phyloP scores from a whole-genome alignment of 345 rosid species.

The Gossypium mustelinum region DNA sequence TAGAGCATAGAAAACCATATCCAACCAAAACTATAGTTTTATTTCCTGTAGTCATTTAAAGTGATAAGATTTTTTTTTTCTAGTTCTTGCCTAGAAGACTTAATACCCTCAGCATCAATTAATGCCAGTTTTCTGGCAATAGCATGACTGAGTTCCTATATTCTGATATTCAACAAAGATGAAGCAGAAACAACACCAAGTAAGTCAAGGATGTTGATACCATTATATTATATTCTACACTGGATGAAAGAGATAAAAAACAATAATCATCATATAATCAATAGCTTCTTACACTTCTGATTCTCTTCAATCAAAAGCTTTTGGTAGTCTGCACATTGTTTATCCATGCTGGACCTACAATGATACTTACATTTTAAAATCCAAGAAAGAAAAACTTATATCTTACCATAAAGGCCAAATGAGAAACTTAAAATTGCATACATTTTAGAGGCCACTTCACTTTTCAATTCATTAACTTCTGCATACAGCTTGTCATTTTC shows the following conservation, averaged over 20 bases:
- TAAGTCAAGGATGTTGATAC: neutral
- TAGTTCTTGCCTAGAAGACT: neutral
- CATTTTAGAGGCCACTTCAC: conserved; percentile 53
- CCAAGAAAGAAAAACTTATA: neutral
- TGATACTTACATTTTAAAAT: neutral
- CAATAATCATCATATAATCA: neutral
- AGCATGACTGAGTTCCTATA: neutral
- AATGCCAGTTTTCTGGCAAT: neutral
- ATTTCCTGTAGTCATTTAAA: neutral
- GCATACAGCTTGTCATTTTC: conserved; percentile 48
- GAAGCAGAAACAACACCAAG: neutral
- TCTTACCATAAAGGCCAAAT: neutral
- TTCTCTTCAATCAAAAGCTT: conserved; percentile 59
- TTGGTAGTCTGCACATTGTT: conserved; percentile 49
- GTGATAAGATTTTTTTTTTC: neutral
- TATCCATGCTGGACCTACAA: conserved; percentile 50
- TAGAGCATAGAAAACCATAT: neutral
- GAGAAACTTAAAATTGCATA: conserved; percentile 15
- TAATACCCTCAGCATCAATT: neutral
- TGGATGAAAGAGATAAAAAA: neutral
- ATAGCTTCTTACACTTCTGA: conserved; percentile 59
- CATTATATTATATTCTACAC: neutral
- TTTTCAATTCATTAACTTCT: conserved; percentile 41
- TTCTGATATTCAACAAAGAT: neutral
- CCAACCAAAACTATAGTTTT: neutral